phyloP scores from a whole-genome alignment of 2,329 filamentous ascomycete species.

The Fusarium dlaminii region DNA sequence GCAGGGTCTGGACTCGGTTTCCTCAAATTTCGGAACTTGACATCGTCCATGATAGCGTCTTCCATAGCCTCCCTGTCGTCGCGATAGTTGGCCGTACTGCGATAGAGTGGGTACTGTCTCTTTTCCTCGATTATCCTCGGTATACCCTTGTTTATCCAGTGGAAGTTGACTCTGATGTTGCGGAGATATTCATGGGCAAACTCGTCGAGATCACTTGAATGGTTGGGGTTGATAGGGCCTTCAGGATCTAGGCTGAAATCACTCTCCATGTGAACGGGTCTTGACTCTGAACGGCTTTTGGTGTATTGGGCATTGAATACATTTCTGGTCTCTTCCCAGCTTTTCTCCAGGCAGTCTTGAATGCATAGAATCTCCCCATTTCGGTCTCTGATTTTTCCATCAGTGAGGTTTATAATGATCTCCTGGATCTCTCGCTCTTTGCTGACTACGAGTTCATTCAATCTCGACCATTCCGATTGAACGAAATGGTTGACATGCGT shows the following conservation, averaged over 20 bases:
- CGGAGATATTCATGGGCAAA: conserved; percentile 34
- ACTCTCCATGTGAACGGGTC: background rate
- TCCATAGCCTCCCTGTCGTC: background rate
- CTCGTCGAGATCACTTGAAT: conserved; percentile 28
- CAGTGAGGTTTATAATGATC: conserved; percentile 6
- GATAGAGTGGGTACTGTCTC: conserved; percentile 22
- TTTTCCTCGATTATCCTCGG: background rate
- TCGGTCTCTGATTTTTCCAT: background rate
- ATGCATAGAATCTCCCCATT: background rate
- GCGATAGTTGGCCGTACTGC: conserved; percentile 33
- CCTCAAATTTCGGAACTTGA: background rate
- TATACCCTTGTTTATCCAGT: background rate
- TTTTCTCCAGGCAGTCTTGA: background rate
- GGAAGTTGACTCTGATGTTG: background rate
- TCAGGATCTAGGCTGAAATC: conserved; percentile 24
- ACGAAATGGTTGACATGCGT: background rate
- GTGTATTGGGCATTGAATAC: conserved; percentile 26
- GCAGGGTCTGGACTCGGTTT: background rate
- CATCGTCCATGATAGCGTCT: background rate
- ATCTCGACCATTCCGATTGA: background rate
- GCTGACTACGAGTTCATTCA: conserved; percentile 4
- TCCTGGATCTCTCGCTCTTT: conserved; percentile 23
- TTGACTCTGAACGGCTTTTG: background rate
- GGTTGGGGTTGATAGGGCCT: conserved; percentile 10
- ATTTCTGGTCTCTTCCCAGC: conserved; percentile 19